Evolutionary conservation across 2,329 filamentous ascomycete species (phyloP), one percentile per base, ranked within the genome.

Genomic region (Trichoderma pleuroti): DNA sequence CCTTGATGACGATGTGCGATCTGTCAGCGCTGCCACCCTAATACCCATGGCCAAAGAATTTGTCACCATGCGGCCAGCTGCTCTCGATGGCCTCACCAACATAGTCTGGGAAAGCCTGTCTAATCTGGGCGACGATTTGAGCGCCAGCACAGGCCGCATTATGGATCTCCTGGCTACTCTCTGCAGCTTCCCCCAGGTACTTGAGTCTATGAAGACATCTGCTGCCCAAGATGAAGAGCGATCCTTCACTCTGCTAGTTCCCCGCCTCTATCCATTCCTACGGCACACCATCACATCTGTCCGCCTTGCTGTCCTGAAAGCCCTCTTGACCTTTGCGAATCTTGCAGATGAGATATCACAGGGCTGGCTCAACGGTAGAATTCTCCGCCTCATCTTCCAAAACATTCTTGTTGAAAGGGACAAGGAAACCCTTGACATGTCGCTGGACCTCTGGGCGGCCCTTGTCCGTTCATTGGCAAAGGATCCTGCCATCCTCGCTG

Each of bases 101-200:
- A 97, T 98, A 71, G 94, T 99, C 32, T 99, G 96, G 96, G 93
- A 97, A 77, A 98, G 96, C 82, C 85, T 99, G 28, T 97, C 95
- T 4, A 97, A 97, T 78, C 85, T 99, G n/a, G 94, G 95, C 74
- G 96, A 99, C 78, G 96, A 99, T 78, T 86, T 99, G 21, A 98
- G 94, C 79, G 96, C 96, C 5, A 98, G 96, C 79, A 99, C 97
- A 11, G 96, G 96, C 61, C 97, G 94, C 70, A 97, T 99, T 68
- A 99, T 99, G 97, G 97, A 99, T 80, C 87, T 99, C 52, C 86
- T 99, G 21, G 96, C 97, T 16, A 98, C 96, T 72, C 88, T 99
- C 2, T 99, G 96, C 83, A 92, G 94, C 73, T 99, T 98, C 83
- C 93, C 93, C 0, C 89, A 97, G 82, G 95, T 98, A 9, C 83